Evolutionary conservation across 106 monocot species (phyloP).

Genomic region (Xerophyta viscosa): DNA sequence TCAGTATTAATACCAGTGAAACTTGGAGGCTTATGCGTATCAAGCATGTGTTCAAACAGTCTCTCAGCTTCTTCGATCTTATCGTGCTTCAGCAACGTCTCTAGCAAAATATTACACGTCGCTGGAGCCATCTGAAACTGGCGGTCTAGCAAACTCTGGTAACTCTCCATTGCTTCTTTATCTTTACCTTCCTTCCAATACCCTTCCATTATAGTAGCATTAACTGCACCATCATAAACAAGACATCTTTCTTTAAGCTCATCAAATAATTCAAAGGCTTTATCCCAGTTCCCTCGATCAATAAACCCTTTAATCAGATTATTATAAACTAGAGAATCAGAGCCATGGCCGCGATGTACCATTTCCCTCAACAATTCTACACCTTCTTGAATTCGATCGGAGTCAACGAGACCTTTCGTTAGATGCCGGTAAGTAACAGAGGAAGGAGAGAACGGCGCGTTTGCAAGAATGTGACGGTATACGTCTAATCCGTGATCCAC

Average conservation of each 20-base stretch:
- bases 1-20: conserved; percentile 62
- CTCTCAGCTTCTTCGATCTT: conserved; percentile 56
- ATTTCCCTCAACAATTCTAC: conserved; percentile 80
- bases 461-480: conserved; percentile 63
- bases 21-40: conserved; percentile 51
- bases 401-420: conserved; percentile 85
- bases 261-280: conserved; percentile 75
- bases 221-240: conserved; percentile 86
- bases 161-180: conserved; percentile 92
- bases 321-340: conserved; percentile 91
- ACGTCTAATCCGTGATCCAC: conserved; percentile 63
- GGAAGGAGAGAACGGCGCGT: conserved; percentile 88
- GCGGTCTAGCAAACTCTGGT: conserved; percentile 64
- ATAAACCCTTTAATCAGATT: conserved; percentile 81
- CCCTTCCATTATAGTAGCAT: conserved; percentile 75
- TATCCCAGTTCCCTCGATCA: conserved; percentile 62
- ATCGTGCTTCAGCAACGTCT: conserved; percentile 58
- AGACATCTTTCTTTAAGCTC: conserved; percentile 70
- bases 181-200: conserved; percentile 79
- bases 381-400: conserved; percentile 63
- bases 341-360: conserved; percentile 72
- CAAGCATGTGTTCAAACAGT: conserved; percentile 66
- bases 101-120: conserved; percentile 69
- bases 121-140: conserved; percentile 77
- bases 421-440: conserved; percentile 83